These are phyloP conservation scores for Linum tenue DNA, from an alignment of 345 rosid species.

Conservation along the genomic window DNA sequence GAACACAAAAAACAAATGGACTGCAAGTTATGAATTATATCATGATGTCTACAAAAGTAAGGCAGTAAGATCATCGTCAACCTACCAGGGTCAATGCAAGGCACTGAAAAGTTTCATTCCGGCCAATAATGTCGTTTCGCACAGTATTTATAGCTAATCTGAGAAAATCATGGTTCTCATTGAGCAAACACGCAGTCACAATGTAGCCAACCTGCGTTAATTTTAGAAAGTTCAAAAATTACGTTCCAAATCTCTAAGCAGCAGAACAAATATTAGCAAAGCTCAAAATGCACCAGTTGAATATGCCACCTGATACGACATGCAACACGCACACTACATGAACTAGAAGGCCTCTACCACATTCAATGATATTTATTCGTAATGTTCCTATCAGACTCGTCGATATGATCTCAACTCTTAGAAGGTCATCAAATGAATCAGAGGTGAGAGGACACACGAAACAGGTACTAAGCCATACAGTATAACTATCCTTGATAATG, in stretches of 20 bases:
- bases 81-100: slow-evolving; percentile 94
- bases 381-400: too few relatives aligned
- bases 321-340: not conserved
- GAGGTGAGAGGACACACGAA: not conserved
- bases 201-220: slow-evolving; percentile 89
- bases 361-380: not conserved
- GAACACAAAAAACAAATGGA: too few relatives aligned
- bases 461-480: too few relatives aligned
- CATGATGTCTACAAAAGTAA: too few relatives aligned
- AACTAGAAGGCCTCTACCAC: slow-evolving; percentile 1
- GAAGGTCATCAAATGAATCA: not conserved
- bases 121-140: slow-evolving; percentile 94
- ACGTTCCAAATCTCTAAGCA: not conserved
- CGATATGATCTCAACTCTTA: not conserved
- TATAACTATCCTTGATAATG: slow-evolving; percentile 2
- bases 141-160: slow-evolving; percentile 95
- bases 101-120: slow-evolving; percentile 98
- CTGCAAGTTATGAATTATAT: too few relatives aligned
- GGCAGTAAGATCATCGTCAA: too few relatives aligned
- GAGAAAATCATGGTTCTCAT: slow-evolving; percentile 94
- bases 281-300: not conserved
- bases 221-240: not conserved
- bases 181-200: slow-evolving; percentile 84
- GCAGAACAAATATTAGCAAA: not conserved
- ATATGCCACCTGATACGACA: not conserved